Conservation (phyloP, 306 rosid species). For the Canavalia gladiata region DNA sequence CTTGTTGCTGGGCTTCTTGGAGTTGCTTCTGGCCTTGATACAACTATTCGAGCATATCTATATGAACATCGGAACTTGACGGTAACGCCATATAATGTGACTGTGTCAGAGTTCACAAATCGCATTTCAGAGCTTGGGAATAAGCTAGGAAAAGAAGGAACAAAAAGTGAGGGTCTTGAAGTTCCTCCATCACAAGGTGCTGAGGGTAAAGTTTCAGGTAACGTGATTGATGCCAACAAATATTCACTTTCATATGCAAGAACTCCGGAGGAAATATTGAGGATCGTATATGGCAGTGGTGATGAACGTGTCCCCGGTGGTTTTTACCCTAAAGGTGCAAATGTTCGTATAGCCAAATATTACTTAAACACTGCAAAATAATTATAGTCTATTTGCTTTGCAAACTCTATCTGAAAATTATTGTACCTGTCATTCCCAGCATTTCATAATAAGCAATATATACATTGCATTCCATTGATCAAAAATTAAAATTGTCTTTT, state of each 20-base stretch:
- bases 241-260: constrained; percentile 64
- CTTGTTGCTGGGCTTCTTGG: constrained; percentile 78
- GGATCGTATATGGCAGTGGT: constrained; percentile 70
- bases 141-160: constrained; percentile 59
- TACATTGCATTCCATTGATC: neutral
- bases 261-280: constrained; percentile 67
- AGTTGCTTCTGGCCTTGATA: constrained; percentile 74
- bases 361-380: neutral
- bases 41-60: constrained; percentile 63
- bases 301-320: constrained; percentile 74
- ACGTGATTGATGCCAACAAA: constrained; percentile 63
- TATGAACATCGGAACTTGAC: constrained; percentile 38
- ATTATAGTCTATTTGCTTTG: no score
- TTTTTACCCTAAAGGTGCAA: constrained; percentile 71
- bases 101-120: constrained; percentile 42
- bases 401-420: no score
- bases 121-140: constrained; percentile 62
- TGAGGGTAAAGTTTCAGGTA: constrained; percentile 59
- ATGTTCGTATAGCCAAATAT: constrained; percentile 67
- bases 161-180: constrained; percentile 74
- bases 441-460: neutral
- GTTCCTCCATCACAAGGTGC: constrained; percentile 56
- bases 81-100: constrained; percentile 61
- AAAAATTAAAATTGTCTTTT: no score
- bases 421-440: neutral